Conservation (phyloP, 805 yeast species). For the Saccharomycopsis malanga region DNA sequence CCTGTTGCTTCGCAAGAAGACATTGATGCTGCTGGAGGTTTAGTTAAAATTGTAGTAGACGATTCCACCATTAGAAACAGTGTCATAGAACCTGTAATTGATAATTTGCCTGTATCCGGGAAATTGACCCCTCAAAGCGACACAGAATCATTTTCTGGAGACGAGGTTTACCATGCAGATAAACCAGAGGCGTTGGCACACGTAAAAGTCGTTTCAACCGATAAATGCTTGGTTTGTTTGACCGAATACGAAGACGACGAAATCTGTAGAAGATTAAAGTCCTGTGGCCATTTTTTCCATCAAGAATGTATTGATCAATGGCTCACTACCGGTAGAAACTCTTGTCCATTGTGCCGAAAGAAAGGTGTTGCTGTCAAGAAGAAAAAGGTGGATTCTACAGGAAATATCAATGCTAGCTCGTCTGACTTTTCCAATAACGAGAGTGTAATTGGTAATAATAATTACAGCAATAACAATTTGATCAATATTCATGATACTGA, state of each 20-base stretch:
- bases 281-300: constrained; percentile 49
- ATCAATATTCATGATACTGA: not conserved
- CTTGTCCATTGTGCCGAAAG: constrained; percentile 52
- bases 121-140: not conserved
- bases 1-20: constrained; percentile 38
- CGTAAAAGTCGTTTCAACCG: constrained; percentile 23
- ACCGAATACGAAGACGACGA: constrained; percentile 42
- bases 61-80: not conserved
- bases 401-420: not conserved
- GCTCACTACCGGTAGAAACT: constrained; percentile 45
- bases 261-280: constrained; percentile 35
- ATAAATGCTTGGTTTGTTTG: constrained; percentile 48
- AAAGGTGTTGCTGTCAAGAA: constrained; percentile 31
- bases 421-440: not conserved
- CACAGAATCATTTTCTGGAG: constrained; percentile 1
- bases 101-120: constrained; percentile 13
- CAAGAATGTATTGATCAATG: constrained; percentile 51
- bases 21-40: constrained; percentile 34
- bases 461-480: not conserved
- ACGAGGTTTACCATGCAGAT: constrained; percentile 7
- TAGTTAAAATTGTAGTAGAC: constrained; percentile 24
- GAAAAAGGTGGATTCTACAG: constrained; percentile 5
- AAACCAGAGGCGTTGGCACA: constrained; percentile 19
- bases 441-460: not conserved
- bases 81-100: constrained; percentile 21